Percentiles rank a stretch among this genome's conserved stretches.
Evolutionary conservation across 345 rosid genomes (phyloP).

Genomic region (Pistacia atlantica): DNA sequence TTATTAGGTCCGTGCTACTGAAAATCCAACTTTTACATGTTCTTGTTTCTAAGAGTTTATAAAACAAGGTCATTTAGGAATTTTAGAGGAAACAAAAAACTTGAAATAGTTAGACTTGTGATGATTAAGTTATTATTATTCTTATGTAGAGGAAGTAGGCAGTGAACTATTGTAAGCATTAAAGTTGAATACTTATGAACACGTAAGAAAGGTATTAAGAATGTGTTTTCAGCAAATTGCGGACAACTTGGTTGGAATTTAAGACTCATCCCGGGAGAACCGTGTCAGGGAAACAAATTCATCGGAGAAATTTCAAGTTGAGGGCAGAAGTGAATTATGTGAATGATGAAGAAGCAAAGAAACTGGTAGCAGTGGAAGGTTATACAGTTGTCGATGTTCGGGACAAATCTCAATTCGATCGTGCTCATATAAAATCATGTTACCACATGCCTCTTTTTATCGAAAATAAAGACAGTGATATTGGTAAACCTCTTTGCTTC

Average conservation of each 20-base stretch:
- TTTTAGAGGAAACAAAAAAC: background rate
- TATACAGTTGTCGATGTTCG: constrained; percentile 74
- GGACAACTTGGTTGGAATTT: constrained; percentile 41
- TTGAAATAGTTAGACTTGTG: background rate
- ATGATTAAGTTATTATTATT: background rate
- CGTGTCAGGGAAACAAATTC: constrained; percentile 31
- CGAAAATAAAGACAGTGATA: constrained; percentile 80
- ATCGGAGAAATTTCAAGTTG: constrained; percentile 45
- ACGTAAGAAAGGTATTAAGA: constrained; percentile 27
- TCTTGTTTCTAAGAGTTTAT: background rate
- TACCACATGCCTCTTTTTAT: constrained; percentile 83
- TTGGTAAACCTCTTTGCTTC: constrained; percentile 38
- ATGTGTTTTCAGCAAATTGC: constrained; percentile 56
- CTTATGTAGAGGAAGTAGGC: background rate
- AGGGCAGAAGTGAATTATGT: constrained; percentile 83
- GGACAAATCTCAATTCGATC: constrained; percentile 69
- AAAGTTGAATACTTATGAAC: constrained; percentile 18
- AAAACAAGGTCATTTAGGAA: background rate
- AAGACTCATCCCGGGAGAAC: constrained; percentile 43
- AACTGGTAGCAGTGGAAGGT: constrained; percentile 60
- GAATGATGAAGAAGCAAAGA: constrained; percentile 80
- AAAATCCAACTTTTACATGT: background rate
- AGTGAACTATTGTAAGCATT: background rate
- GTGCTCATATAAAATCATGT: constrained; percentile 87
- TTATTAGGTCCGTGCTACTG: background rate